These are phyloP conservation scores for Amoebophrya sp. DNA, from an alignment of 169 alveolate genomes.

Conservation along the genomic window DNA sequence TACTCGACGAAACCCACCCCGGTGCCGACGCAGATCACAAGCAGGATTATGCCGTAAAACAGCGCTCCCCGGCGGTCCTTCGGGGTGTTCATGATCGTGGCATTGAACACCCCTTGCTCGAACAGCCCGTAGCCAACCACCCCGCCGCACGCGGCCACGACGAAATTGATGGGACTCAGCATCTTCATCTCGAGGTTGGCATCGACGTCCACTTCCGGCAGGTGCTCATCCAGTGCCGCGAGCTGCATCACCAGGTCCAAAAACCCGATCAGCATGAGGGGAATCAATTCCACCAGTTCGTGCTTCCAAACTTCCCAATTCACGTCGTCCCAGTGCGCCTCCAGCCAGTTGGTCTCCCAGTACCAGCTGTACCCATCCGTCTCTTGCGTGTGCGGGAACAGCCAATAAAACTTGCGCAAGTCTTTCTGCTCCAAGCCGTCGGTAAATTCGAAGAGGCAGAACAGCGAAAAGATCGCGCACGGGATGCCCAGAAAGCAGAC, in stretches of 20 bases:
- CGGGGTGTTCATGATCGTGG: neutral
- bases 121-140: neutral
- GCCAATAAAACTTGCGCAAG: no score
- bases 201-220: neutral
- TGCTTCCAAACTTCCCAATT: neutral
- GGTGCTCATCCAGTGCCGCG: neutral
- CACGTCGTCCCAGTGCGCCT: neutral
- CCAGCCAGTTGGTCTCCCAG: neutral
- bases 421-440: no score
- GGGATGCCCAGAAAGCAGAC: no score
- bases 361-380: no score
- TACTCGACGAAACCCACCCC: neutral
- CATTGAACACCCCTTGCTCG: neutral
- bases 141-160: neutral
- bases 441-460: no score
- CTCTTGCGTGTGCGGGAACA: no score
- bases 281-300: neutral
- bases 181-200: neutral
- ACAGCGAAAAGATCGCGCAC: no score
- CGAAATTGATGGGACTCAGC: neutral
- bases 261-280: neutral
- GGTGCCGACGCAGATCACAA: neutral
- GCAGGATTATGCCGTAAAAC: neutral
- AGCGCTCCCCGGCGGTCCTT: neutral
- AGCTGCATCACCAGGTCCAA: neutral